Base-by-base conservation (phyloP, 177 flowering plant species). In the Vitis hybrid region DNA sequence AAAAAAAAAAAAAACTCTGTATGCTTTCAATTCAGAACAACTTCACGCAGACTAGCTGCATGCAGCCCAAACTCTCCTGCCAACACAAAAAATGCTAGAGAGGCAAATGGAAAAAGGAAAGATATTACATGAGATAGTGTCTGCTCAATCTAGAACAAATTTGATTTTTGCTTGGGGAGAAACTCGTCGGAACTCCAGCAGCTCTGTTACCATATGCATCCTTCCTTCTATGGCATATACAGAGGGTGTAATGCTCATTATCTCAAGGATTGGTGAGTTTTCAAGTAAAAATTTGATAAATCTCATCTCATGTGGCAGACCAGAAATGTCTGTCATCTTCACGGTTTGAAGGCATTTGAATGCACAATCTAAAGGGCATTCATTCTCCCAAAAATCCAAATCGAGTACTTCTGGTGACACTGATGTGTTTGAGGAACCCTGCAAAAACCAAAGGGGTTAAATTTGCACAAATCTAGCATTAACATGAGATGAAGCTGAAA, bases 211-310 rank as follows among this genome's bases (percentile, higher is more conserved):
- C 88, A 91, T 80, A 45, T 77, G 79, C 75, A 86, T 10, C 72
- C 62, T 77, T 50, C 73, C 76, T 18, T 84, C 85, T 19, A 65
- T 67, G 45, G 75, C 79, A 70, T 71, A 79, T 22, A 15, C 39
- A 63, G 80, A 72, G 15, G 95, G 85, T 12, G 64, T 39, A 51
- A 93, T 78, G 19, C 63, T 83, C 88, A 93, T 76, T 22, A 26
- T 70, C 81, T 84, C 81, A 2, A 93, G 92, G 51, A 64, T 73
- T 2, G 95, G 95, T 8, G 97, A 79, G 60, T 74, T 81, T 2
- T 60, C 74, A 59, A 93, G 91, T 70, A 91, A 58, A 77, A 80
- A 84, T 64, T 85, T 82, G 68, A 90, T 84, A 33, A 93, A 81
- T 48, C 77, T 81, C 88, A 90, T 76, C 72, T 90, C 92, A 72